Base-by-base conservation (phyloP, 495 filamentous ascomycete species). In the Letharia columbiana region DNA sequence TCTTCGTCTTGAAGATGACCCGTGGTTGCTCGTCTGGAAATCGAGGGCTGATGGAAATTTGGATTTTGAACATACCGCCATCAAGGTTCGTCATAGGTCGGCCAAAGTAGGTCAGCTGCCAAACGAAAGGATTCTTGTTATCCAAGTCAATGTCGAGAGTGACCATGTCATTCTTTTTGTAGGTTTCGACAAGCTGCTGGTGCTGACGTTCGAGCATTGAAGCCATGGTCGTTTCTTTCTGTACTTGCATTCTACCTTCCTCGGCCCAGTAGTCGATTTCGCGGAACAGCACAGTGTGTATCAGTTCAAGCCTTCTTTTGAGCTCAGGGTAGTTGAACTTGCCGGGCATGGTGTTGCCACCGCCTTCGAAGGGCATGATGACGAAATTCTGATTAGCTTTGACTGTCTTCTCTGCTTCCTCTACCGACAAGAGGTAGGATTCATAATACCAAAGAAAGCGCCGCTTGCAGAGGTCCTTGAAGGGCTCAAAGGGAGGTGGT, bases 361-460 rank as follows among this genome's bases (percentile, higher is more conserved):
- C 66, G 17, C 82, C 81, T 71, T 98, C 94, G 69, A 98, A 98
- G 1, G 89, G 89, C 91, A 96, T 94, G 49, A 80, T 81, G 17
- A 78, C 74, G 70, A 98, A 98, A 6, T 72, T 69, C 41, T 83
- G 76, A 18, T 83, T 82, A 59, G 87, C 83, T 58, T 80, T 83
- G 61, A 82, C 80, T 37, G 57, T 67, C 65, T 61, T 68, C 64
- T 85, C 82, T 12, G 83, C 88, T 54, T 84, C 79, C 17, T 85
- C 80, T 60, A 96, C 88, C 10, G 87, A 82, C 12, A 80, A 75
- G 33, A 92, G 77, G 73, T 98, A 98, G 17, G 86, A 87, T 56
- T 95, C 89, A 71, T 91, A 92, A 74, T 98, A 98, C 94, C 95
- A 98, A 20, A 98, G 76, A 74, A 98, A 97, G 0, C 92, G 86